Percentiles rank a stretch among this genome's conserved stretches.
These are phyloP conservation scores for Poronia punctata DNA, from an alignment of 495 filamentous ascomycete species.

Conservation along the genomic window DNA sequence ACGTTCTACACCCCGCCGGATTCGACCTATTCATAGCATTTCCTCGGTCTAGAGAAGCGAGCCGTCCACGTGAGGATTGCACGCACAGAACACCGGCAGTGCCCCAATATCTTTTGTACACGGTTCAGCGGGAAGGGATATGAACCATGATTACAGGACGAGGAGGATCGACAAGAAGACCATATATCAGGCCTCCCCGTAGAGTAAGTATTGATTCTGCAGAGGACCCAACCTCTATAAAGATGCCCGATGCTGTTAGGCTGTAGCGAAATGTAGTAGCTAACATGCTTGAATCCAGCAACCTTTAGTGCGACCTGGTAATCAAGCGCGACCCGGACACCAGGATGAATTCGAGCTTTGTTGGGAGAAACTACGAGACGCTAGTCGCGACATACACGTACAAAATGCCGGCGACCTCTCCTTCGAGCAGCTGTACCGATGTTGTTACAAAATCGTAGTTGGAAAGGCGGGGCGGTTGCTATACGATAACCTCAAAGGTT, in stretches of 20 bases:
- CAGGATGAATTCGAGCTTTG: constrained; percentile 65
- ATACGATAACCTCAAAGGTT: constrained; percentile 68
- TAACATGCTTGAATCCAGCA: too few relatives aligned
- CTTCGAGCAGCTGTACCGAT: constrained; percentile 93
- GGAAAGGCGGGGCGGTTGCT: constrained; percentile 79
- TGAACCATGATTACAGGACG: constrained; percentile 54
- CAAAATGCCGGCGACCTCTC: constrained; percentile 87
- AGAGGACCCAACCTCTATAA: too few relatives aligned
- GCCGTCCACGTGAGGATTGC: too few relatives aligned
- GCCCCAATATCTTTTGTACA: neutral
- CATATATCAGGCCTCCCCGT: constrained; percentile 68
- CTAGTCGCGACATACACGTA: constrained; percentile 79
- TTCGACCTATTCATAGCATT: too few relatives aligned
- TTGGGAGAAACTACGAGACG: constrained; percentile 67
- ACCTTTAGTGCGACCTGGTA: too few relatives aligned
- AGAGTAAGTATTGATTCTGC: constrained; percentile 49
- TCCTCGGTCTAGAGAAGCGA: too few relatives aligned
- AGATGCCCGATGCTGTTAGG: too few relatives aligned
- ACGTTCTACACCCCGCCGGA: too few relatives aligned
- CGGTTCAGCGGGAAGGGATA: neutral
- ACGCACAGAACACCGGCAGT: too few relatives aligned
- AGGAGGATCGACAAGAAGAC: constrained; percentile 45
- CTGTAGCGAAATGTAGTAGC: too few relatives aligned
- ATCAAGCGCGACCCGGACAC: too few relatives aligned
- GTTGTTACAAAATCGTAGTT: constrained; percentile 91